Conservation (phyloP, 306 rosid species). For the Nissolia schottii region DNA sequence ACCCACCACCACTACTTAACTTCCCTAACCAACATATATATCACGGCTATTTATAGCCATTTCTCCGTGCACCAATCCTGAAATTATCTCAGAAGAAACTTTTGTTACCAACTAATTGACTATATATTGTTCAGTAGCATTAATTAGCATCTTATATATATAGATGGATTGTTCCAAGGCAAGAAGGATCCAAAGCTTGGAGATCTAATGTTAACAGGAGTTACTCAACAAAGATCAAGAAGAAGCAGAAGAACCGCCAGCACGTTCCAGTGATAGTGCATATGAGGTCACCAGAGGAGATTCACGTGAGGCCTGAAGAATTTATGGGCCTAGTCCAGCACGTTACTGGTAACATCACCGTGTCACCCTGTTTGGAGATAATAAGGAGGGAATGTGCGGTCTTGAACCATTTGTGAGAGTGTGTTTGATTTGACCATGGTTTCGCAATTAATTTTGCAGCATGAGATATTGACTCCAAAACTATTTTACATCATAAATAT, state of each 20-base stretch:
- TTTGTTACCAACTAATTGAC: too few relatives aligned
- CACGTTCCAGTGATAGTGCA: not conserved
- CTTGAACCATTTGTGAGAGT: too few relatives aligned
- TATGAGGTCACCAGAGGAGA: not conserved
- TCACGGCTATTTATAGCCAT: not conserved
- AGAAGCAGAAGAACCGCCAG: constrained; percentile 3
- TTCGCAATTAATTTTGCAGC: too few relatives aligned
- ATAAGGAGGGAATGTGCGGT: too few relatives aligned
- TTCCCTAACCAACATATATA: not conserved
- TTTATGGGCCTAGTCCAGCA: constrained; percentile 16
- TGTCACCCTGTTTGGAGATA: too few relatives aligned
- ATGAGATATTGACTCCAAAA: too few relatives aligned
- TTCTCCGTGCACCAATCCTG: not conserved
- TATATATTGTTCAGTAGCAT: too few relatives aligned
- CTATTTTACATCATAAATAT: too few relatives aligned
- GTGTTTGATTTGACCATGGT: too few relatives aligned
- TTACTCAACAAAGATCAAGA: not conserved
- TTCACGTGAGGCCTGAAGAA: constrained; percentile 13
- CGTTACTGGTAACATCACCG: not conserved
- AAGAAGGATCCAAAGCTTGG: constrained; percentile 39
- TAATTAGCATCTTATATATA: too few relatives aligned
- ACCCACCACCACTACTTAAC: not conserved
- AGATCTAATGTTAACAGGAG: not conserved
- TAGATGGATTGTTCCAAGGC: constrained; percentile 13
- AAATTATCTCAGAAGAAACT: not conserved